Percentiles rank a stretch among this genome's conserved stretches.
phyloP scores from a whole-genome alignment of 169 alveolate species.

The Plasmodium vivax region DNA sequence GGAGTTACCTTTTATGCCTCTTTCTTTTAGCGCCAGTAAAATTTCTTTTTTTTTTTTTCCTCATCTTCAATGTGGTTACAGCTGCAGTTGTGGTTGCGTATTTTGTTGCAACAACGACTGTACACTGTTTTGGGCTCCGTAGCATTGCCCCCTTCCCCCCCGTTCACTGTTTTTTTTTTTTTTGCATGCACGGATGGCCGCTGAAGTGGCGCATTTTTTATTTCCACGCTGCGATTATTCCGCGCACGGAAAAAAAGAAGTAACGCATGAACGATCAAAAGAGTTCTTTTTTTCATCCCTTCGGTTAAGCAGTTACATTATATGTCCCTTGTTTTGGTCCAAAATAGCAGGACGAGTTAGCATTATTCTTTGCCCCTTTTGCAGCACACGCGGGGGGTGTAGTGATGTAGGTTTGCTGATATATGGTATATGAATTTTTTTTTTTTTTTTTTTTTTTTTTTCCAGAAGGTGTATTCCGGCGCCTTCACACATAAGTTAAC shows the following conservation, averaged over 20 bases:
- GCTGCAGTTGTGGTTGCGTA: neutral
- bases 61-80: neutral
- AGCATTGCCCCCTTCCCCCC: neutral
- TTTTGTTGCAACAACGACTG: neutral
- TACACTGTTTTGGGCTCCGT: neutral
- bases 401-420: neutral
- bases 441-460: neutral
- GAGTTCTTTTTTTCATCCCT: no score
- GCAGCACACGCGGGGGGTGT: neutral
- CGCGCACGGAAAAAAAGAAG: neutral
- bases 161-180: neutral
- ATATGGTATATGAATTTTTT: neutral
- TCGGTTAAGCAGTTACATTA: no score
- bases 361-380: neutral
- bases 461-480: neutral
- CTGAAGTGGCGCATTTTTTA: neutral
- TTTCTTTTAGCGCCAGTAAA: neutral
- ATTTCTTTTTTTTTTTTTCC: no score
- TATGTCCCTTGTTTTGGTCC: no score
- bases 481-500: neutral
- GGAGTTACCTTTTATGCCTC: neutral
- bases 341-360: no score
- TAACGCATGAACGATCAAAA: no score
- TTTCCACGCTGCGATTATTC: neutral
- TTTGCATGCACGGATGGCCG: neutral